Base-by-base conservation (phyloP, 2,329 filamentous ascomycete species). In the Clarireedia paspali region DNA sequence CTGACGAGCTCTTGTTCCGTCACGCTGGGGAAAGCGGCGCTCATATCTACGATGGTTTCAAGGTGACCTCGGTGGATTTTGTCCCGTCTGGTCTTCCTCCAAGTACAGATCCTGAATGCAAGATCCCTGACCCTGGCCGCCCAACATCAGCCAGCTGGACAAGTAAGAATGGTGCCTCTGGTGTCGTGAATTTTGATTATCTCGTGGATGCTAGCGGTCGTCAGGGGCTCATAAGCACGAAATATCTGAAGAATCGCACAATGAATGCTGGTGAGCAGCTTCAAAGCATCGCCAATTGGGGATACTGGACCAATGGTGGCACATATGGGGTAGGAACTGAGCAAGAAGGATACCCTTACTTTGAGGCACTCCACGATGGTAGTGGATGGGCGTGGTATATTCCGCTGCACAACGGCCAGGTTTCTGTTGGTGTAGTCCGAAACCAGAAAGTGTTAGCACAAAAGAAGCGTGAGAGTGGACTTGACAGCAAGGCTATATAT, bases 371-470 rank as follows among this genome's bases (percentile, higher is more conserved):
- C 2, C 44, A 46, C 2, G 51, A 30, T 47, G 47, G n/a, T 23
- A 54, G 27, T 54, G 51, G 51, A 5, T 54, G 51, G 51, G 51
- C 51, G 5, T 54, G 51, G 51, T 44, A 47, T 10, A 54, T 54
- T 39, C 51, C 51, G 7, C 30, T 54, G 15, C 51, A 54, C n/a
- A 20, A 48, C 12, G 51, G 51, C 20, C 20, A 20, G 20, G 20
- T 20, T 20, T 20, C 20, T 20, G 20, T 20, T 20, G 20, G 20
- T 3, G 20, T 20, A 3, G 20, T 20, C 20, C 20, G 20, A 20
- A 47, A 54, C 9, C 51, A 39, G 17, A 17, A 39, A 24, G 42
- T 30, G n/a, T 17, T 23, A 10, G 44, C 26, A 54, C 40, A 17
- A 39, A 46, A 34, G 44, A 47, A 36, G 5, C 7, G 5, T 6